phyloP scores from a whole-genome alignment of 108 stramenopile species.

The Fragilaria crotonensis region DNA sequence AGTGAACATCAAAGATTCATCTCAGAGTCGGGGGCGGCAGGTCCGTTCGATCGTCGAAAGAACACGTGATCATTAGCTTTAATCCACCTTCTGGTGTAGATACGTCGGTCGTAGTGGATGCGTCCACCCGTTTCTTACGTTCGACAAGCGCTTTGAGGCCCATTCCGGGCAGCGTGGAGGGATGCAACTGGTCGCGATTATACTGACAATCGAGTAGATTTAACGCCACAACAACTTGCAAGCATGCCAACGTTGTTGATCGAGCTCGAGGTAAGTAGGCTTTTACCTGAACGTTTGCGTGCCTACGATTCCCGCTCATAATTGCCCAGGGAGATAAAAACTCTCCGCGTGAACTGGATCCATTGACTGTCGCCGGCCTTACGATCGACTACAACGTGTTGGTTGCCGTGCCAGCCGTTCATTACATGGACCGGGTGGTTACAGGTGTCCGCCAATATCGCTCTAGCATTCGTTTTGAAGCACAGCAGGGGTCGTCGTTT shows the following conservation, averaged over 20 bases:
- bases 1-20: not conserved
- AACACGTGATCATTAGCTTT: not conserved
- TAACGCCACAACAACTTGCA: not conserved
- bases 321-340: not conserved
- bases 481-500: slow-evolving; percentile 33
- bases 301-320: not conserved
- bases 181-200: not conserved
- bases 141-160: not conserved
- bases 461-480: slow-evolving; percentile 34
- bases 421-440: slow-evolving; percentile 16
- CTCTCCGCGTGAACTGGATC: slow-evolving; percentile 7
- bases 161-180: slow-evolving; percentile 4
- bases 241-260: slow-evolving; percentile 4
- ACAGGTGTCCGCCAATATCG: slow-evolving; percentile 6
- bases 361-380: slow-evolving; percentile 2
- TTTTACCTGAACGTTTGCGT: not conserved
- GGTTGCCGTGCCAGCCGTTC: slow-evolving; percentile 16
- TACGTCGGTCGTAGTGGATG: not conserved
- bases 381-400: slow-evolving; percentile 6
- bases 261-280: slow-evolving; percentile 1
- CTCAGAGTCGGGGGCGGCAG: not conserved
- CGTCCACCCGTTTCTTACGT: not conserved
- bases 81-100: not conserved
- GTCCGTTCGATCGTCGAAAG: not conserved
- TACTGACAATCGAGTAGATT: not conserved